Evolutionary conservation across 2,329 filamentous ascomycete species (phyloP), one percentile per base, ranked within the genome.

Genomic region (Sphaerulina vaccinii): DNA sequence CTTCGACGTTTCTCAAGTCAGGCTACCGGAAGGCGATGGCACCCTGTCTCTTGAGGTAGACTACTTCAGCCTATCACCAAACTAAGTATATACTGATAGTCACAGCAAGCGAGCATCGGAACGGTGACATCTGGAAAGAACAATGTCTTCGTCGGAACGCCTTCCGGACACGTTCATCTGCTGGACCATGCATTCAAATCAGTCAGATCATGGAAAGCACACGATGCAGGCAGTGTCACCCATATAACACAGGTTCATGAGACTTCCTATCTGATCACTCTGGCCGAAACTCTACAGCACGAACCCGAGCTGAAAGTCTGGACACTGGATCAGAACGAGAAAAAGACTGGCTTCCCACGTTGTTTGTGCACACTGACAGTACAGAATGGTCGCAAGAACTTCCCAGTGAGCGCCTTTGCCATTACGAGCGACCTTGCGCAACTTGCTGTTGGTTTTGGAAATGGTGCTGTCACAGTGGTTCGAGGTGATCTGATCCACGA

Each of bases 221-320:
- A 95, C 71, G 88, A 95, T 60, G 75, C 77, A 32, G 87, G 84
- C 43, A 83, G 86, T 51, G 88, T 97, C 65, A 93, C 87, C 24
- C 88, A 96, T 70, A 91, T 97, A 82, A 89, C 86, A 71, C 92
- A 96, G 73, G 81, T 97, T 23, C 87, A 91, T 58, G 88, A 88
- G 29, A 96, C 91, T 1, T 86, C 89, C 48, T 73, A 96, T 56
- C 78, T 99, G 22, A 84, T 96, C 29, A 97, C 93, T 0, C 78
- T 92, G 54, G 82, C 87, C 53, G 93, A 99, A 71, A 91, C 97
- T 65, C 76, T 96, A 46, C 87, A 87, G 33, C 87, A 82, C 63
- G 90, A 97, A 63, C 92, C 93, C 0, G 80, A 92, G 16, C 73
- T 99, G 54, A 97, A 96, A 70, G 92, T 97, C n/a, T 99, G 93